Evolutionary conservation across 768 basidiomycete species (phyloP).

Genomic region (Mycena indigotica): DNA sequence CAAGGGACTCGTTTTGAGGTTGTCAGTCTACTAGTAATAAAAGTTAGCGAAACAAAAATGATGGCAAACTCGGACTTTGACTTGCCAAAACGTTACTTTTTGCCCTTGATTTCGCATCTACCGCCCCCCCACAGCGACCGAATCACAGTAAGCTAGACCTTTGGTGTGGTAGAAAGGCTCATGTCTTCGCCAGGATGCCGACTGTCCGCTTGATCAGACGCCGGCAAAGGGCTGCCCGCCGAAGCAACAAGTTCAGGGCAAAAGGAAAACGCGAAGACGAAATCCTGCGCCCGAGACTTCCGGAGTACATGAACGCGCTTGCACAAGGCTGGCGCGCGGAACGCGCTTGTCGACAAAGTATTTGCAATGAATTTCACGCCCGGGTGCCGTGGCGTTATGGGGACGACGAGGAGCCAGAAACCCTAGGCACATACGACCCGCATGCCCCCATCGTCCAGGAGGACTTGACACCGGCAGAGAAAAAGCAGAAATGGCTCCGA

Average conservation of each 20-base stretch:
- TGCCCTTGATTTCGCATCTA: too few relatives aligned
- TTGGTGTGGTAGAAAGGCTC: too few relatives aligned
- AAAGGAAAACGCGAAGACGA: neutral
- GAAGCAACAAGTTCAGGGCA: constrained; percentile 4
- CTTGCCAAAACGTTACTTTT: too few relatives aligned
- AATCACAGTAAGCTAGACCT: too few relatives aligned
- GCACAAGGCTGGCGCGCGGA: neutral
- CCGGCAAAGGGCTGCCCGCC: too few relatives aligned
- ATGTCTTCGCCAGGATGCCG: too few relatives aligned
- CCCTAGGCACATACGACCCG: neutral
- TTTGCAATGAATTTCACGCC: constrained; percentile 10
- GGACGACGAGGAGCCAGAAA: constrained; percentile 1
- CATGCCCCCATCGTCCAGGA: neutral
- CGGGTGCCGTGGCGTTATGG: neutral
- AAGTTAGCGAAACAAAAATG: too few relatives aligned
- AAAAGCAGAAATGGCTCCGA: neutral
- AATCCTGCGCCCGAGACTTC: neutral
- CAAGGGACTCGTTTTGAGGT: too few relatives aligned
- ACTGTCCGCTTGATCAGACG: too few relatives aligned
- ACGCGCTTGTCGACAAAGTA: neutral
- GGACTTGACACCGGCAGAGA: neutral
- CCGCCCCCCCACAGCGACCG: too few relatives aligned
- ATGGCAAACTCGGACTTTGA: too few relatives aligned
- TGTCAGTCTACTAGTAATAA: too few relatives aligned
- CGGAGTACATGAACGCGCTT: neutral